Conservation (phyloP, 257 asterid genomes). For the Plantago ovata region DNA sequence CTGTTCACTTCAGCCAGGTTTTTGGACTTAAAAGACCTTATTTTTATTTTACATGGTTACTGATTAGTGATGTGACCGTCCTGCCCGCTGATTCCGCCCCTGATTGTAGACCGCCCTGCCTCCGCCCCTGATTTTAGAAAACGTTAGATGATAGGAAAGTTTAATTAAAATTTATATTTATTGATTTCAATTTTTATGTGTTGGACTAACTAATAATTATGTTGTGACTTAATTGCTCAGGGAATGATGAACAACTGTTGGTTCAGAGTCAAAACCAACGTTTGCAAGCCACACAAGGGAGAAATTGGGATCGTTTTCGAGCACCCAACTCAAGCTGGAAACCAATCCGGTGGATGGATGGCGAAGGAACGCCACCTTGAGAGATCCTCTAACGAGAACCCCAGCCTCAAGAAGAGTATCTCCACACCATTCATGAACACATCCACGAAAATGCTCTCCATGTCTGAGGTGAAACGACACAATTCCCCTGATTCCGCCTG, state of each 20-base stretch:
- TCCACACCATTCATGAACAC: constrained; percentile 93
- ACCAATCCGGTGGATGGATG: constrained; percentile 96
- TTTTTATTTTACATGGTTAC: too few species aligned
- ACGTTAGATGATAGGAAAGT: too few species aligned
- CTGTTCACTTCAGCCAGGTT: too few species aligned
- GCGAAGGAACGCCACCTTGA: constrained; percentile 73
- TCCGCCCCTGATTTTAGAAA: too few species aligned
- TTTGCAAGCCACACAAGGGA: constrained; percentile 77
- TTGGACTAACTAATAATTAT: background rate
- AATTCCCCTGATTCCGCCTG: constrained; percentile 68
- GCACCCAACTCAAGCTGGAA: constrained; percentile 94
- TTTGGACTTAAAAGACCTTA: too few species aligned
- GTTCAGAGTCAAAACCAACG: constrained; percentile 75
- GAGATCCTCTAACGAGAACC: constrained; percentile 39
- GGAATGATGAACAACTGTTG: constrained; percentile 99
- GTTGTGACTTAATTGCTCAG: constrained; percentile 27
- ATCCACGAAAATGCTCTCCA: constrained; percentile 41
- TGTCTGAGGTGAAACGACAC: constrained; percentile 74
- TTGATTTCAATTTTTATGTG: background rate
- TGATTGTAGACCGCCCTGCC: too few species aligned
- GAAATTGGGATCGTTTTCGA: constrained; percentile 86
- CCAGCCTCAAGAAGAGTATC: constrained; percentile 56
- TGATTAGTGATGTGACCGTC: too few species aligned
- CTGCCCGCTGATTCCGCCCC: too few species aligned
- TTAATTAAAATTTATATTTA: too few species aligned